Evolutionary conservation across 306 rosid genomes (phyloP), one percentile per base, ranked within the genome.

Genomic region (Casuarina equisetifolia): DNA sequence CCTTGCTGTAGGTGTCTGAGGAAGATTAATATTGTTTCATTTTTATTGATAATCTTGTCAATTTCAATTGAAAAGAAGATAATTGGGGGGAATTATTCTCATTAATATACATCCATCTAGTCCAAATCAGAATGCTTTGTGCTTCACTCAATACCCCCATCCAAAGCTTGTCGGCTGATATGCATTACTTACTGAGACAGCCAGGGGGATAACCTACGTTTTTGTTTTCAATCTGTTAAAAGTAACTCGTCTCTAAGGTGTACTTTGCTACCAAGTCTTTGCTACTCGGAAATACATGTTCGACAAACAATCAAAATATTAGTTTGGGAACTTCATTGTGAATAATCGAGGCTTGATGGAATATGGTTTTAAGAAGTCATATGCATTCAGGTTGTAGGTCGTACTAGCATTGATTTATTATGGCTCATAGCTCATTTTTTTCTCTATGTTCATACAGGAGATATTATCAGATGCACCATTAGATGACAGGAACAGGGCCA

Each of bases 391-490:
- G 52, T 58, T 50, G 19, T 75, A 69, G 68, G 67, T 66, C 73
- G 69, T 84, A 43, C 32, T 79, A 57, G 82, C 82, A 50, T 79
- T 69, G 16, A 48, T 35, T 70, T 77, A 53, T 70, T 77, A 53
- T 76, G 59, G 69, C 15, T 81, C 69, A 38, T 74, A 70, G 83
- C 55, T 80, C 12, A 59, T 84, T 43, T 69, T 75, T 74, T 66
- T 76, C 44, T 42, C 53, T 57, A 32, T 83, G 48, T 70, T 72
- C 50, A 75, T 84, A 85, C 93, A 95, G 99, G 96, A 89, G 84
- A 83, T 92, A 67, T 82, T 95, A 76, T 88, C 99, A 69, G 91
- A 91, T 85, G 88, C 82, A 35, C 86, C 98, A 38, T 6, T 92
- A 78, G 84, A 87, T 69, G 92, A 95, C 82, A 86, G 99, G 82